Base-by-base conservation (phyloP, 2,329 filamentous ascomycete genomes). In the Teratosphaeria pseudoeucalypti region DNA sequence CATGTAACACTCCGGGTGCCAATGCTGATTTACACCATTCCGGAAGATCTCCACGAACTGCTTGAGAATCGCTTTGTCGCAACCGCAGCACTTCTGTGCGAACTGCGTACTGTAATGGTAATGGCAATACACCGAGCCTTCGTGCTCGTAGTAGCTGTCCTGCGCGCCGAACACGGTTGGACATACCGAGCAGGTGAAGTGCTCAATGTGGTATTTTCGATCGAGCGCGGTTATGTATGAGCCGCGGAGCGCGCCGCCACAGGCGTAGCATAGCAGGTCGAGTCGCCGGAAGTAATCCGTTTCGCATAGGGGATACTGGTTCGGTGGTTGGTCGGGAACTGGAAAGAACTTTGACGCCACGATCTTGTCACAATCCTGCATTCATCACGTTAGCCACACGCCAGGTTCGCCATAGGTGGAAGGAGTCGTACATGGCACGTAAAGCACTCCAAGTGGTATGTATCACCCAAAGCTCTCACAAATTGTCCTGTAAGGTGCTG, bases 1-100 rank as follows among this genome's bases (percentile, higher is more conserved):
- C 94, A 99, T 99, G 76, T 99, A 99, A 75, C 94, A 99, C 75
- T 99, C 94, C 1, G 94, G 94, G 72, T 99, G 94, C 94, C 94
- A 99, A 73, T 99, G 94, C 71, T 99, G 94, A 71, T 97, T 96
- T 72, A 96, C 89, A 1, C 92, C 92, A 74, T 97, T 97, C 67
- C 94, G 87, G 76, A 92, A 99, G 62, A 99, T 97, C 75, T 99
- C 94, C 62, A 99, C 94, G 73, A 99, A 99, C 73, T 99, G 94
- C 77, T 99, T 99, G 52, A 99, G 80, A 64, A 99, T 99, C 57
- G 94, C 90, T 2, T 92, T 96, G 70, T 96, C 91, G 70, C 94
- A 99, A 65, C 94, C 94, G 73, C 95, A 96, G 74, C 94, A 99
- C 59, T 90, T 84, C 72, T 97, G 92, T 39, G 94, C 94, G 72